Percentiles rank a stretch among this genome's conserved stretches.
These are phyloP conservation scores for Drechslerella coelobrocha DNA, from an alignment of 2,329 filamentous ascomycete species.

Conservation along the genomic window DNA sequence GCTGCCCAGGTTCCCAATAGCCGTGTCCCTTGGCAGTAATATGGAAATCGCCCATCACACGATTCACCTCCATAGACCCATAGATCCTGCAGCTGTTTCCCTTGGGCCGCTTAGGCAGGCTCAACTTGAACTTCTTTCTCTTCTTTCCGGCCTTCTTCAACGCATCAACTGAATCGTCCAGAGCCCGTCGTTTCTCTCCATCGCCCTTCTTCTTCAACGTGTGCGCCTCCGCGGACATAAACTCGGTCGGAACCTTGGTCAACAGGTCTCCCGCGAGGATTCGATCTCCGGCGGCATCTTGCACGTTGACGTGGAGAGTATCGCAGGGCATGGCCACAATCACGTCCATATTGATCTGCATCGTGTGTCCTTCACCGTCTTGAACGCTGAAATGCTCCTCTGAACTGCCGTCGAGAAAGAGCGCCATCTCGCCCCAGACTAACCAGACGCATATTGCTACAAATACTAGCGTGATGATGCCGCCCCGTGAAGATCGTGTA, in stretches of 20 bases:
- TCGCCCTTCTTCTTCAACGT: conserved; percentile 63
- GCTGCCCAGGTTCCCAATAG: conserved; percentile 80
- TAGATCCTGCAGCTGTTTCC: conserved; percentile 79
- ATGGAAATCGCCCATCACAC: conserved; percentile 97
- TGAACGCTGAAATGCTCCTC: conserved; percentile 92
- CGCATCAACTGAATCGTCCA: conserved; percentile 92
- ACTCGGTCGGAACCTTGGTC: conserved; percentile 77
- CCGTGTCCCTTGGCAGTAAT: conserved; percentile 94
- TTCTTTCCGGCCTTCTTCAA: conserved; percentile 72
- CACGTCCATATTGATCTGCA: conserved; percentile 96
- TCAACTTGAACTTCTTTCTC: conserved; percentile 77
- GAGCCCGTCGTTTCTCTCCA: conserved; percentile 55
- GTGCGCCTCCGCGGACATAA: conserved; percentile 73
- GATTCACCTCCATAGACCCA: conserved; percentile 89
- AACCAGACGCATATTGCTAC: conserved; percentile 76
- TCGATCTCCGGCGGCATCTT: conserved; percentile 90
- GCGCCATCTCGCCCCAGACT: conserved; percentile 75
- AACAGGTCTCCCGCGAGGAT: conserved; percentile 81
- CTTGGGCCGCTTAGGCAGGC: conserved; percentile 66
- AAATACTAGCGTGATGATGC: conserved; percentile 87
- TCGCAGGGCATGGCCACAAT: conserved; percentile 86
- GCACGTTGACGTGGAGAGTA: conserved; percentile 93
- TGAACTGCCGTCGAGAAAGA: conserved; percentile 85
- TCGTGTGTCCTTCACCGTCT: conserved; percentile 81
- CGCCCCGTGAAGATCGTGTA: conserved; percentile 80